Evolutionary conservation across 2,329 filamentous ascomycete genomes (phyloP).

Genomic region (Peltaster fructicola): DNA sequence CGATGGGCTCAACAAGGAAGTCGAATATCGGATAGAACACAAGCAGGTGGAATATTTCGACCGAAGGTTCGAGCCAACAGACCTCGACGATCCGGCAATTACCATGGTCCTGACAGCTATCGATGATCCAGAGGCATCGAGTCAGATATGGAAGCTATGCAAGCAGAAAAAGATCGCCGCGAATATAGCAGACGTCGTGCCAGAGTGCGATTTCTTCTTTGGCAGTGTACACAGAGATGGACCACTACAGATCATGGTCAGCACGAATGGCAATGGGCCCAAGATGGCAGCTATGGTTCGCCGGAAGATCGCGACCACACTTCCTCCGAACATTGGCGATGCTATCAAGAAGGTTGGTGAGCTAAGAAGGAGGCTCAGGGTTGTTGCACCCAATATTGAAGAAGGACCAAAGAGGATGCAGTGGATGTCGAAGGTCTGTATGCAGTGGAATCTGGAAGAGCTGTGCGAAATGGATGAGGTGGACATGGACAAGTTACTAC

Average conservation of each 20-base stretch:
- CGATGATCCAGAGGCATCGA: constrained; percentile 83
- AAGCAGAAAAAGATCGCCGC: constrained; percentile 68
- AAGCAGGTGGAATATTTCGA: constrained; percentile 65
- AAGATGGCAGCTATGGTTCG: constrained; percentile 76
- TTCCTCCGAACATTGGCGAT: constrained; percentile 66
- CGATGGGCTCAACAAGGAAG: constrained; percentile 71
- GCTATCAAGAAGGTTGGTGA: constrained; percentile 74
- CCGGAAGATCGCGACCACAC: constrained; percentile 55
- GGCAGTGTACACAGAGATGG: constrained; percentile 90
- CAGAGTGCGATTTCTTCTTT: constrained; percentile 98
- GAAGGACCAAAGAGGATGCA: constrained; percentile 79
- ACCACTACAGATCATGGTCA: constrained; percentile 94
- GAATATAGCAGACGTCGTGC: constrained; percentile 92
- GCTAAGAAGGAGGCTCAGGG: constrained; percentile 61
- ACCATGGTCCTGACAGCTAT: constrained; percentile 88
- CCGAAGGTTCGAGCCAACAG: constrained; percentile 68
- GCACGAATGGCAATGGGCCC: constrained; percentile 91
- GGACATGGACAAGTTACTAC: constrained; percentile 65
- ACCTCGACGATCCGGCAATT: constrained; percentile 50
- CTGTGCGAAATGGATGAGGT: constrained; percentile 65
- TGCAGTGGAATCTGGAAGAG: constrained; percentile 69
- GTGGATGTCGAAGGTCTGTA: constrained; percentile 89
- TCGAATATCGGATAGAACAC: constrained; percentile 59
- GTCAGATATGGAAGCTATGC: constrained; percentile 82
- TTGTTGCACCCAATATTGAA: constrained; percentile 51